phyloP scores from a whole-genome alignment of 148 eudicot species.

The Rhododendron williamsianum region DNA sequence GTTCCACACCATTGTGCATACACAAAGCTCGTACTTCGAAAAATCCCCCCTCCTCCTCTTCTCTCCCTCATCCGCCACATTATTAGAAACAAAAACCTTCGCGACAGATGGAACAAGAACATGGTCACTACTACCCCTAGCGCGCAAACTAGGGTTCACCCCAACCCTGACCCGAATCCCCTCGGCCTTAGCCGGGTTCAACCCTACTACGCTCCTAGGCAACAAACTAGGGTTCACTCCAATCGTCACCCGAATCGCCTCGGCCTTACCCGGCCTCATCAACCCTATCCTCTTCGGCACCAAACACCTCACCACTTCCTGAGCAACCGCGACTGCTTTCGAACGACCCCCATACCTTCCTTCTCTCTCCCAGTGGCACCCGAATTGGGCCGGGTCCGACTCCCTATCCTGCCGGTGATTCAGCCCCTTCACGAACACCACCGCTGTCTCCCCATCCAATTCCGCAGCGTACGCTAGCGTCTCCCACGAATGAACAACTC shows the following conservation, averaged over 20 bases:
- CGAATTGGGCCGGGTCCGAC: conserved; percentile 58
- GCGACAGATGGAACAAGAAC: conserved; percentile 74
- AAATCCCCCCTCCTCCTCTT: background rate
- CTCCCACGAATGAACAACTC: conserved; percentile 50
- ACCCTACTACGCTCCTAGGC: conserved; percentile 24
- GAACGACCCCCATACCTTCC: conserved; percentile 24
- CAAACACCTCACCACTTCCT: conserved; percentile 78
- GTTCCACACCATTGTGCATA: conserved; percentile 95
- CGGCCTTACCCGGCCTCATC: conserved; percentile 19
- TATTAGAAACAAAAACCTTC: conserved; percentile 21
- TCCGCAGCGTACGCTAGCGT: conserved; percentile 60
- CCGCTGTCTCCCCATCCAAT: conserved; percentile 48
- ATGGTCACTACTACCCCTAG: conserved; percentile 16
- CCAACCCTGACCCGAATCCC: conserved; percentile 49
- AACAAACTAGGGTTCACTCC: conserved; percentile 26
- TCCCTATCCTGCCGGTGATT: conserved; percentile 59
- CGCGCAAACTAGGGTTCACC: conserved; percentile 17
- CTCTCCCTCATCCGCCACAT: conserved; percentile 7
- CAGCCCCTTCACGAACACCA: conserved; percentile 83
- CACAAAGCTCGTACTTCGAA: conserved; percentile 67
- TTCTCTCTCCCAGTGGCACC: conserved; percentile 45
- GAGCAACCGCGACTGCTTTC: conserved; percentile 68
- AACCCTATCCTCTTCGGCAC: conserved; percentile 40
- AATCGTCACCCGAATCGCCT: conserved; percentile 15
- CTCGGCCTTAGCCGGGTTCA: conserved; percentile 22